These are phyloP conservation scores for Candida manassasensis DNA, from an alignment of 805 yeast genomes.

Conservation along the genomic window DNA sequence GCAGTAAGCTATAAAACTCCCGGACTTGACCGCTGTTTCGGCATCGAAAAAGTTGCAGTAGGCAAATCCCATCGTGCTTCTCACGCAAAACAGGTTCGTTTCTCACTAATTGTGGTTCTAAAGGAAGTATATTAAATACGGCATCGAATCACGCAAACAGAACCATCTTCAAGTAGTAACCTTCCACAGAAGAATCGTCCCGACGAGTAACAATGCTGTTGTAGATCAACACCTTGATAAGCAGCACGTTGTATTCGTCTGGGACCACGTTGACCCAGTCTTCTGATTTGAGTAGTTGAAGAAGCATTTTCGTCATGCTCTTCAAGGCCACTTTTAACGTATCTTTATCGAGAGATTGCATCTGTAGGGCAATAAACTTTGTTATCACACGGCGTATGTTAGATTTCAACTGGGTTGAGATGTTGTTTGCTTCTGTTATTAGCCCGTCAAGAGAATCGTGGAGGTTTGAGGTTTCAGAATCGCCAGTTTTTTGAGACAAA, in stretches of 20 bases:
- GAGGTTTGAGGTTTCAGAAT: background rate
- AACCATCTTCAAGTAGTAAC: constrained; percentile 4
- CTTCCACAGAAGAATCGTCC: constrained; percentile 4
- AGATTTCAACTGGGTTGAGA: constrained; percentile 7
- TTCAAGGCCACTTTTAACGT: constrained; percentile 8
- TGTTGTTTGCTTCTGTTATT: constrained; percentile 8
- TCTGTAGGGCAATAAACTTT: constrained; percentile 10
- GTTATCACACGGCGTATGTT: constrained; percentile 11
- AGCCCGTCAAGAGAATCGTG: constrained; percentile 4
- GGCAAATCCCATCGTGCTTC: too few relatives aligned
- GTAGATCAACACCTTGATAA: constrained; percentile 9
- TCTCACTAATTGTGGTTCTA: background rate
- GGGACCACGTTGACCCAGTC: constrained; percentile 12
- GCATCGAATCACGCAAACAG: too few relatives aligned
- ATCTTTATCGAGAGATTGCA: constrained; percentile 7
- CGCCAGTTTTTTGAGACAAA: background rate
- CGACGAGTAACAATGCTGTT: constrained; percentile 9
- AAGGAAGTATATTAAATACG: background rate
- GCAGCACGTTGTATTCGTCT: constrained; percentile 3
- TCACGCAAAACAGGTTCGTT: background rate
- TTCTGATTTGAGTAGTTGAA: constrained; percentile 6
- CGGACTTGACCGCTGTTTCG: too few relatives aligned
- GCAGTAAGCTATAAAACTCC: too few relatives aligned
- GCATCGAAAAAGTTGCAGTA: too few relatives aligned
- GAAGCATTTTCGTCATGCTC: constrained; percentile 7